Conservation (phyloP, 768 basidiomycete genomes). For the Lactarius indigo region DNA sequence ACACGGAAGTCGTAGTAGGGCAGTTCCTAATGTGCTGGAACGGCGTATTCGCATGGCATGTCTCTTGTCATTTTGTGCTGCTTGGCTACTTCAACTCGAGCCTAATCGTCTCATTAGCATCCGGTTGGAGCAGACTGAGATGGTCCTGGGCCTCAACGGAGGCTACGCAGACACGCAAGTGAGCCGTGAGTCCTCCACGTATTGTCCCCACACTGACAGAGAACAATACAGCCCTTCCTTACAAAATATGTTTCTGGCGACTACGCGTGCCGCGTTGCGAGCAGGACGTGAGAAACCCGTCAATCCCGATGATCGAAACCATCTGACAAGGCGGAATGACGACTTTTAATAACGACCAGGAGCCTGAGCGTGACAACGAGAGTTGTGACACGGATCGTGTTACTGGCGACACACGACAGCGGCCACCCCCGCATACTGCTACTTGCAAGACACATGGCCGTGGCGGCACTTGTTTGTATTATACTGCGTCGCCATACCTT, state of each 20-base stretch:
- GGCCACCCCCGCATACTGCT: too few relatives aligned
- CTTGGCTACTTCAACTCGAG: too few relatives aligned
- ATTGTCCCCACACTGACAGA: background rate
- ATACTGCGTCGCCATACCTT: too few relatives aligned
- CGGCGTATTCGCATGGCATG: conserved; percentile 21
- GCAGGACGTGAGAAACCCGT: conserved; percentile 21
- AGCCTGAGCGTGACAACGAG: conserved; percentile 18
- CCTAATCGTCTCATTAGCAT: conserved; percentile 6
- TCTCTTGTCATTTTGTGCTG: background rate
- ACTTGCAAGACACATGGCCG: too few relatives aligned
- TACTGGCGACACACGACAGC: conserved; percentile 14
- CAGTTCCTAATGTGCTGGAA: too few relatives aligned
- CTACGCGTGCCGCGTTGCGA: conserved; percentile 18
- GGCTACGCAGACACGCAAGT: conserved; percentile 20
- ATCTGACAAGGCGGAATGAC: conserved; percentile 12
- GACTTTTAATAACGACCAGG: conserved; percentile 25
- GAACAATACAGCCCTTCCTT: conserved; percentile 9
- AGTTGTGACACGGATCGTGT: conserved; percentile 19
- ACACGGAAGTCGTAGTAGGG: too few relatives aligned
- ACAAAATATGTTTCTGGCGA: conserved; percentile 22
- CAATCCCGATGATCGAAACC: conserved; percentile 17
- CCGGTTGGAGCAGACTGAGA: conserved; percentile 19
- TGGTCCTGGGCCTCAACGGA: conserved; percentile 14
- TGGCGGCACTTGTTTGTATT: too few relatives aligned
- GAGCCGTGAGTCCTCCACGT: background rate